These are phyloP conservation scores for Hortiboletus rubellus DNA, from an alignment of 1,284 basidiomycete genomes.

Conservation along the genomic window DNA sequence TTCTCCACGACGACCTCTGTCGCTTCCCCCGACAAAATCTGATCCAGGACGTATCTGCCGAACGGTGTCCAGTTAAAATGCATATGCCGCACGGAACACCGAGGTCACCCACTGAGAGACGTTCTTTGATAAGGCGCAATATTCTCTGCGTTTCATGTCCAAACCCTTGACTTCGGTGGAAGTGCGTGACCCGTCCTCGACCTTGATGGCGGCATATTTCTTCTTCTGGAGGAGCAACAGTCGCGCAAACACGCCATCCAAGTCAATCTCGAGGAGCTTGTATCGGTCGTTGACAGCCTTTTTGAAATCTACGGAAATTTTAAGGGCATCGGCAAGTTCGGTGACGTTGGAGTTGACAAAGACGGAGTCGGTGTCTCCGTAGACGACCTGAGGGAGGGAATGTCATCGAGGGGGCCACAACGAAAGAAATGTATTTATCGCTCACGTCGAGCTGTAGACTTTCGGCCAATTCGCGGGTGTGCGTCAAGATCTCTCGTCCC, in stretches of 20 bases:
- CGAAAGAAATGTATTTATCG: not conserved
- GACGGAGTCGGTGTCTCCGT: constrained; percentile 98
- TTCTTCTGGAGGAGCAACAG: constrained; percentile 97
- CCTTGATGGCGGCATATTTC: constrained; percentile 97
- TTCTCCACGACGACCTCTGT: constrained; percentile 89
- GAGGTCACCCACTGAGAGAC: constrained; percentile 76
- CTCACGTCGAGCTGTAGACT: constrained; percentile 84
- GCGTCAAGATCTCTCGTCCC: constrained; percentile 95
- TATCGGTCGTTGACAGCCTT: constrained; percentile 96
- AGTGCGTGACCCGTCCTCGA: constrained; percentile 76
- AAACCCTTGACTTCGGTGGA: constrained; percentile 94
- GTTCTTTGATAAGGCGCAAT: constrained; percentile 88
- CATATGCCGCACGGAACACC: not conserved
- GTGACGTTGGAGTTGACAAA: constrained; percentile 97
- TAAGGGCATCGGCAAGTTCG: constrained; percentile 84
- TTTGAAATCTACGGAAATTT: constrained; percentile 92
- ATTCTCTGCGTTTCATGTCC: constrained; percentile 99
- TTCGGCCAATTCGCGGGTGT: constrained; percentile 92
- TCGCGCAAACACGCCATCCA: constrained; percentile 93
- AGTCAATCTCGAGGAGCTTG: constrained; percentile 94
- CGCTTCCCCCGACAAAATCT: constrained; percentile 89
- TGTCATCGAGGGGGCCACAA: not conserved
- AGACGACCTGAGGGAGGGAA: constrained; percentile 75
- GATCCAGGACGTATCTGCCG: constrained; percentile 80
- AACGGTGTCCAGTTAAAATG: not conserved